Evolutionary conservation across 2,329 filamentous ascomycete species (phyloP).

Genomic region (Clonostachys sp.): DNA sequence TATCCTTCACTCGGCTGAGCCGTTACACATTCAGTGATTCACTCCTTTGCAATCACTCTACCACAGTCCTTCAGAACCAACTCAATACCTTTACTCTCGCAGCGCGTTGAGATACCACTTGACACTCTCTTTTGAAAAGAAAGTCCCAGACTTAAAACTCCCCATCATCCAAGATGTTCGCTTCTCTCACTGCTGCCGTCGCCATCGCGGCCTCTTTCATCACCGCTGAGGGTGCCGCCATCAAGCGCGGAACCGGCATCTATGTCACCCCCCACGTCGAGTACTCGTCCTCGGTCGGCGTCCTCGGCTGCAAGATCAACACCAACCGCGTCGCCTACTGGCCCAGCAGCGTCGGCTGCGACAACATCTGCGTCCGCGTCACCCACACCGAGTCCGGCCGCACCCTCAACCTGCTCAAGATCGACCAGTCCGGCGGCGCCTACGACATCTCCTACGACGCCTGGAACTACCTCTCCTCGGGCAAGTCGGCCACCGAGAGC

Average conservation of each 20-base stretch:
- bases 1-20: neutral
- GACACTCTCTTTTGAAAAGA: neutral
- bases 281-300: constrained; percentile 53
- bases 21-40: neutral
- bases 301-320: constrained; percentile 56
- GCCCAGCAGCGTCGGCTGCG: constrained; percentile 46
- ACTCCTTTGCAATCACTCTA: neutral
- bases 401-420: constrained; percentile 50
- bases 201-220: constrained; percentile 12
- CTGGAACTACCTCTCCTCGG: constrained; percentile 53
- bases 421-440: constrained; percentile 52
- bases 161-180: constrained; percentile 11
- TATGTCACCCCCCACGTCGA: constrained; percentile 48
- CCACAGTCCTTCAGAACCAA: no score
- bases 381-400: constrained; percentile 33
- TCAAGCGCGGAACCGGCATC: constrained; percentile 4
- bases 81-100: no score
- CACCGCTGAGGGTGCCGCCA: constrained; percentile 10
- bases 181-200: constrained; percentile 11
- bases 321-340: constrained; percentile 59
- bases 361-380: constrained; percentile 52
- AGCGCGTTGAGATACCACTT: neutral
- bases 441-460: constrained; percentile 58
- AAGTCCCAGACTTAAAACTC: neutral
- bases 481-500: constrained; percentile 36